These are phyloP conservation scores for Neocucurbitaria cava DNA, from an alignment of 2,329 filamentous ascomycete species.

Conservation along the genomic window DNA sequence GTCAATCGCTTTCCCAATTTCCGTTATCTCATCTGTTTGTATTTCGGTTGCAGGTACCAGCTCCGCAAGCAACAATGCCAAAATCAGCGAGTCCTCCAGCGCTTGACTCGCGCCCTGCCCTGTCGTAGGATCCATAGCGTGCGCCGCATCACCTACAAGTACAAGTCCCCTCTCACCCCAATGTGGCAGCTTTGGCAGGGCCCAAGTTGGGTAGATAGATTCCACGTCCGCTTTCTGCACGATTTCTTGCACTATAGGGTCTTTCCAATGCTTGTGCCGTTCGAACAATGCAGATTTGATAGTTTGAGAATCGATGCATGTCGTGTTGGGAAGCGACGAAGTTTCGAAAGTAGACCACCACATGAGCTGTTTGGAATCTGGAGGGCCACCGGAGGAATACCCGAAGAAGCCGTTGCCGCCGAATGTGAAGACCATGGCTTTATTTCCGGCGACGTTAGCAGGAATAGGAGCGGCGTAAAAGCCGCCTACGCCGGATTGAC, in stretches of 20 bases:
- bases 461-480: conserved; percentile 50
- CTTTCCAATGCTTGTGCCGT: conserved; percentile 55
- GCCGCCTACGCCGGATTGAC: conserved; percentile 53
- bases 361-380: conserved; percentile 35
- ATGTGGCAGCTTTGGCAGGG: conserved; percentile 54
- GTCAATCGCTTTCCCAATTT: neutral
- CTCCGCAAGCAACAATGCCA: conserved; percentile 49
- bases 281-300: conserved; percentile 48
- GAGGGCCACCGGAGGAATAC: conserved; percentile 50
- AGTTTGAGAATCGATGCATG: conserved; percentile 11
- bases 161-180: conserved; percentile 59
- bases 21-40: neutral
- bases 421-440: conserved; percentile 54
- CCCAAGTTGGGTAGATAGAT: conserved; percentile 58
- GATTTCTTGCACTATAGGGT: conserved; percentile 48
- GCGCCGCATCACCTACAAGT: conserved; percentile 64
- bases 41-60: conserved; percentile 1
- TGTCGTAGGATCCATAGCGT: conserved; percentile 61
- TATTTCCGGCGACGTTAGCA: conserved; percentile 29
- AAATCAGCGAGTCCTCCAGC: conserved; percentile 61
- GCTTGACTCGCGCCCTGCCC: conserved; percentile 65
- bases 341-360: conserved; percentile 56
- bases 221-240: conserved; percentile 49
- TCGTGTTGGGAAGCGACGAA: conserved; percentile 8
- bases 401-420: conserved; percentile 61